These are phyloP conservation scores for Cladorrhinum sp. DNA, from an alignment of 2,329 filamentous ascomycete genomes.

Conservation along the genomic window DNA sequence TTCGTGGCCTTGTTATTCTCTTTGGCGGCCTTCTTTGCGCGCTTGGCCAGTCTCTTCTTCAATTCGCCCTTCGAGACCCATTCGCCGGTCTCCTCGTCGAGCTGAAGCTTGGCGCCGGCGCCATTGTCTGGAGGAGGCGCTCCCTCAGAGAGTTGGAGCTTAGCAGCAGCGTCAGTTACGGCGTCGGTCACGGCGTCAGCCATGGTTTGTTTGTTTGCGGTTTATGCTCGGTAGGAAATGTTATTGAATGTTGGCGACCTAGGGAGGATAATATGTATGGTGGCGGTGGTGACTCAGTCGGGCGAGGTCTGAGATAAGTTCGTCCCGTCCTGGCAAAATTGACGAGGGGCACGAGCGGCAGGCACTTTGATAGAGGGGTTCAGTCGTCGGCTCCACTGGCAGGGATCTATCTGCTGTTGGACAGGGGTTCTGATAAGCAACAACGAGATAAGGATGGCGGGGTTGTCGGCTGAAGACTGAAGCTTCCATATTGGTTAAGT, in stretches of 20 bases:
- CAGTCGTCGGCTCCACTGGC: constrained; percentile 9
- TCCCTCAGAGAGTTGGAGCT: constrained; percentile 44
- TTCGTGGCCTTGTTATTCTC: constrained; percentile 47
- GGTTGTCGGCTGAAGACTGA: too few species aligned
- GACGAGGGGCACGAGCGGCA: constrained; percentile 13
- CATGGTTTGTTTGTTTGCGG: constrained; percentile 37
- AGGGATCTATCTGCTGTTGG: constrained; percentile 2
- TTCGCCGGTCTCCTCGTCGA: constrained; percentile 63
- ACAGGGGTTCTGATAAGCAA: neutral
- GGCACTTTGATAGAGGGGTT: neutral
- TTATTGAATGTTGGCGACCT: neutral
- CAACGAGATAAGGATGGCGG: constrained; percentile 15
- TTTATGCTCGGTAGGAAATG: neutral
- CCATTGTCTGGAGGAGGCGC: constrained; percentile 21
- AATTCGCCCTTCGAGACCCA: constrained; percentile 62
- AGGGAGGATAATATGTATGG: neutral
- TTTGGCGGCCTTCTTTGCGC: constrained; percentile 54
- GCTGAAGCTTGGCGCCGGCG: constrained; percentile 30
- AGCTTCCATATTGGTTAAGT: too few species aligned
- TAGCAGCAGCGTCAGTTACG: constrained; percentile 48
- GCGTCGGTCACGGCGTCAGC: constrained; percentile 47
- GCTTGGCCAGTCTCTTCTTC: constrained; percentile 59
- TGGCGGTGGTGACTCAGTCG: neutral
- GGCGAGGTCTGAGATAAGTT: neutral
- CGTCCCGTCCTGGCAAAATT: constrained; percentile 13